These are phyloP conservation scores for Trametes meyenii DNA, from an alignment of 768 basidiomycete genomes.

Conservation along the genomic window DNA sequence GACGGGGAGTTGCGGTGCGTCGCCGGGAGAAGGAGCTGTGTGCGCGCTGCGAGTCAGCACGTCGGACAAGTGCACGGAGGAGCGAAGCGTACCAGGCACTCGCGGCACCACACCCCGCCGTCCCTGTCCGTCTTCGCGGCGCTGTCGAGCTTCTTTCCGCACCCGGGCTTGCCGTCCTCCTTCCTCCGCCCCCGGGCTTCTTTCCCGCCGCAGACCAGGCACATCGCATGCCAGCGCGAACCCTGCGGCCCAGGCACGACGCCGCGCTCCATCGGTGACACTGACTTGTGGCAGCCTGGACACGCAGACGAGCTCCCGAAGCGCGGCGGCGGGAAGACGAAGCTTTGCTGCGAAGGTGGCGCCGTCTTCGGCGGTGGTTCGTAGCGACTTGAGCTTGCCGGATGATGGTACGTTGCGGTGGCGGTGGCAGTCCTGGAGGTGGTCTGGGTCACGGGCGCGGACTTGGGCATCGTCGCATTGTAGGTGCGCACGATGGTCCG, in stretches of 20 bases:
- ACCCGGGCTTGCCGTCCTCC: slow-evolving; percentile 69
- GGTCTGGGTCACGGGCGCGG: slow-evolving; percentile 18
- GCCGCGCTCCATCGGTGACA: slow-evolving; percentile 83
- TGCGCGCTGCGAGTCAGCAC: background rate
- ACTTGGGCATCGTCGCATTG: slow-evolving; percentile 16
- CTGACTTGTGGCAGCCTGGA: slow-evolving; percentile 72
- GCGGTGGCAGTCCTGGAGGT: slow-evolving; percentile 27
- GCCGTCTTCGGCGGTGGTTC: slow-evolving; percentile 44
- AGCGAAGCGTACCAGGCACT: slow-evolving; percentile 65
- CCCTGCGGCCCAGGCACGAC: slow-evolving; percentile 86
- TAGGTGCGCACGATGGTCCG: slow-evolving; percentile 42
- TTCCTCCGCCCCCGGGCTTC: slow-evolving; percentile 46
- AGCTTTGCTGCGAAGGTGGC: slow-evolving; percentile 36
- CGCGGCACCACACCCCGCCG: slow-evolving; percentile 81
- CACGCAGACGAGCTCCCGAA: slow-evolving; percentile 67
- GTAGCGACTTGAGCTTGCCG: slow-evolving; percentile 41
- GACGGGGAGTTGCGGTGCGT: slow-evolving; percentile 55
- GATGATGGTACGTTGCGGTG: slow-evolving; percentile 28
- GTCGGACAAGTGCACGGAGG: background rate
- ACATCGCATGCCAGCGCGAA: slow-evolving; percentile 76
- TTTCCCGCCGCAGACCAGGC: slow-evolving; percentile 82
- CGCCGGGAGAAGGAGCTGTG: slow-evolving; percentile 58
- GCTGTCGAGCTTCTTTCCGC: slow-evolving; percentile 82
- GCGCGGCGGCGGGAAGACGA: slow-evolving; percentile 42
- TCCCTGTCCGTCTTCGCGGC: slow-evolving; percentile 74